Evolutionary conservation across 169 alveolate species (phyloP).

Genomic region (Plasmodium fragile): DNA sequence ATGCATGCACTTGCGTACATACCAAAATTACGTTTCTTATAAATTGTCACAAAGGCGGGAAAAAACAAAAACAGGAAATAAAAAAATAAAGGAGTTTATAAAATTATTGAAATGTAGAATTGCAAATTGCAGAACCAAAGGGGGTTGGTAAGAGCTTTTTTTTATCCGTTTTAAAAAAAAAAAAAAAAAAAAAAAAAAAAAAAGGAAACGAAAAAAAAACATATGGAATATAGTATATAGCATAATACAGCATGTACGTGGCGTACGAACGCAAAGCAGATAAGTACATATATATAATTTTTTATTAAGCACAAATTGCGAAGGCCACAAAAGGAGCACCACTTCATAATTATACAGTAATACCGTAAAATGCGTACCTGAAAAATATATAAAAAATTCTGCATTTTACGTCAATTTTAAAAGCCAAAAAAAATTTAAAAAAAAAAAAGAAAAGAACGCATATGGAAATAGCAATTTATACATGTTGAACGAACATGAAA

Average conservation of each 20-base stretch:
- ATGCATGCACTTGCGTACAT: not conserved
- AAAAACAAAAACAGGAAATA: not conserved
- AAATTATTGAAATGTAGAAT: not conserved
- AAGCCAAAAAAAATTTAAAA: not conserved
- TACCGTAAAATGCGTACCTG: not conserved
- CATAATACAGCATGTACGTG: not conserved
- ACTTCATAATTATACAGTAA: not conserved
- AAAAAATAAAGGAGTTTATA: too few species aligned
- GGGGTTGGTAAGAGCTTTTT: not conserved
- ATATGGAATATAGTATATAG: not conserved
- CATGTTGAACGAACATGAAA: not conserved
- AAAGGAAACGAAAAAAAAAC: not conserved
- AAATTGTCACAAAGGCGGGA: not conserved
- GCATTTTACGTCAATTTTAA: not conserved
- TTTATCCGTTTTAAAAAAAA: conserved; percentile 6
- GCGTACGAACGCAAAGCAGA: not conserved
- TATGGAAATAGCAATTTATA: not conserved
- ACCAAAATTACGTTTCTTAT: not conserved
- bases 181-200: conserved; percentile 8
- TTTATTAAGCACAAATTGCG: not conserved
- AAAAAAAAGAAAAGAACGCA: not conserved
- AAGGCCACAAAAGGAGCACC: not conserved
- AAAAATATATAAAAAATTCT: not conserved
- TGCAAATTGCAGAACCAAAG: not conserved
- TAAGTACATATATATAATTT: not conserved